Conservation (phyloP, 2,329 filamentous ascomycete species). For the Orbilia blumenaviensis region DNA sequence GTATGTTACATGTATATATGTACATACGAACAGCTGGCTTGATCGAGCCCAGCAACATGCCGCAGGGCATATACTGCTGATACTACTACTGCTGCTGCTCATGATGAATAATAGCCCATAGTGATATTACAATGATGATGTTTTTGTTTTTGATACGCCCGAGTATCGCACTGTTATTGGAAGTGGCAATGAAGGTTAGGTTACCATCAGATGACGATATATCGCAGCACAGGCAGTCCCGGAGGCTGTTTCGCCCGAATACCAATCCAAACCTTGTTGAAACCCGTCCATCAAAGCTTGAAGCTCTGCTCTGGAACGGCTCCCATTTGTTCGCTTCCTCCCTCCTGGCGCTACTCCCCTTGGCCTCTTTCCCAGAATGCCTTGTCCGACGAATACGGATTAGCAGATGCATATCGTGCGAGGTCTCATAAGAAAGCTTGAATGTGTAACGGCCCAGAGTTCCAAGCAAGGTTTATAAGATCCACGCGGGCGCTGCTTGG, state of each 20-base stretch:
- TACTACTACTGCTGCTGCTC: background rate
- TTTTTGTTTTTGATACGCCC: background rate
- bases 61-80: background rate
- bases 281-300: constrained; percentile 40
- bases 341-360: background rate
- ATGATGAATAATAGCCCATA: background rate
- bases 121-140: background rate
- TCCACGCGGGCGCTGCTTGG: constrained; percentile 46
- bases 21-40: too few species aligned
- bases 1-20: too few species aligned
- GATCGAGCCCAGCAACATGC: too few species aligned
- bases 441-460: constrained; percentile 11
- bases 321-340: constrained; percentile 37
- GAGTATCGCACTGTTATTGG: too few species aligned
- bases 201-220: constrained; percentile 50
- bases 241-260: constrained; percentile 4
- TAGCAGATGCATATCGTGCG: constrained; percentile 13
- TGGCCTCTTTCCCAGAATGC: background rate
- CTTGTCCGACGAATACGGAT: constrained; percentile 31
- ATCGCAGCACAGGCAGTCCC: constrained; percentile 22
- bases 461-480: constrained; percentile 41
- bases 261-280: background rate
- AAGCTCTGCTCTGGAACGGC: constrained; percentile 15
- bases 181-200: constrained; percentile 46
- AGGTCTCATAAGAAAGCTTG: constrained; percentile 14